phyloP scores from a whole-genome alignment of 164 flowering plant species.

The Warburgia ugandensis region DNA sequence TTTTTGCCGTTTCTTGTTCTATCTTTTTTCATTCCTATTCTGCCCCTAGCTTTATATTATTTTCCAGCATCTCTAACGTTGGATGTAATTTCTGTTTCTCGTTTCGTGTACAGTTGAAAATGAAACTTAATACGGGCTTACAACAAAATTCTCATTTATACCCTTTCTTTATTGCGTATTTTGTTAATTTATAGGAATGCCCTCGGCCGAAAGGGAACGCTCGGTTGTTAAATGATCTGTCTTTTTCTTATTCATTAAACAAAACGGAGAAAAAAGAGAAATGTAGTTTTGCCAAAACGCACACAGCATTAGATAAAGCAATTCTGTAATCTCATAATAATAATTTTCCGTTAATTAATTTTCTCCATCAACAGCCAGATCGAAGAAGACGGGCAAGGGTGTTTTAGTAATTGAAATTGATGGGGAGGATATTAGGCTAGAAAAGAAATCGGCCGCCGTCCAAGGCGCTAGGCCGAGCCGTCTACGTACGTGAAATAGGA shows the following conservation, averaged over 20 bases:
- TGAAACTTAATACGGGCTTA: background rate
- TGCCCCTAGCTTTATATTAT: background rate
- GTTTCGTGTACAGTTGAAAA: slow-evolving; percentile 2
- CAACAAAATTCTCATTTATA: background rate
- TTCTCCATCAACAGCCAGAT: no score
- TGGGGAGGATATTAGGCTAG: background rate
- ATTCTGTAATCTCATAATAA: no score
- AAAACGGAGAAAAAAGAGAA: no score
- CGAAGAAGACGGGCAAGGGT: no score
- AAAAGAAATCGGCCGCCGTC: background rate
- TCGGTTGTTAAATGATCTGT: no score
- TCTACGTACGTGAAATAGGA: no score
- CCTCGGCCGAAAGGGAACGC: no score
- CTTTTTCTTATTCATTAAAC: no score
- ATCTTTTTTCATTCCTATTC: background rate
- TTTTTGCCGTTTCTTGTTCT: background rate
- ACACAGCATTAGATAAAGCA: no score
- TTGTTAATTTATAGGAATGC: background rate
- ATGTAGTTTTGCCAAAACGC: no score
- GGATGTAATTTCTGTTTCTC: background rate
- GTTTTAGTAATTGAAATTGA: no score
- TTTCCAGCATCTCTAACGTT: background rate
- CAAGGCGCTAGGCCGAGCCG: background rate
- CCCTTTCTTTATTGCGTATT: background rate
- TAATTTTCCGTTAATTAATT: no score